These are phyloP conservation scores for Colletotrichum aenigma DNA, from an alignment of 2,329 filamentous ascomycete genomes.

Conservation along the genomic window DNA sequence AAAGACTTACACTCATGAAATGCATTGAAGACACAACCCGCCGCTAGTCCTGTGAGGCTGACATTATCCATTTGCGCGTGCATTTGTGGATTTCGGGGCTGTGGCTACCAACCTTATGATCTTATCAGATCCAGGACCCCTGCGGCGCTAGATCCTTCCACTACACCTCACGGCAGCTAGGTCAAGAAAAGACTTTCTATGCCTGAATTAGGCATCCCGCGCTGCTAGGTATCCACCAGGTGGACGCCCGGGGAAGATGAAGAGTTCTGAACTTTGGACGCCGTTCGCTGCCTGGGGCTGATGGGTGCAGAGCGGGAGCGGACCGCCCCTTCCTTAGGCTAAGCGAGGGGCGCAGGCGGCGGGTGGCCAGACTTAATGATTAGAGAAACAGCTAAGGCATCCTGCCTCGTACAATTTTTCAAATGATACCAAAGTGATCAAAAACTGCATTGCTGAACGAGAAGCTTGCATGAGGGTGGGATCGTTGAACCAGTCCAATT, in stretches of 20 bases:
- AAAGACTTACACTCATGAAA: not conserved
- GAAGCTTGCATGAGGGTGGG: too few relatives aligned
- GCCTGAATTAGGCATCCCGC: not conserved
- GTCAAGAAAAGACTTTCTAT: rapidly evolving
- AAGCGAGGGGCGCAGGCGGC: too few relatives aligned
- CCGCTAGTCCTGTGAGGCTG: not conserved
- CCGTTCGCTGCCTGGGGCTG: not conserved
- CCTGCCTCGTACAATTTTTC: too few relatives aligned
- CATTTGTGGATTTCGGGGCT: not conserved
- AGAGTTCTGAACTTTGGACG: rapidly evolving
- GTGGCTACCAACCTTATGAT: not conserved
- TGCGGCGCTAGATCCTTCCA: not conserved
- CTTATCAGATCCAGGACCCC: not conserved
- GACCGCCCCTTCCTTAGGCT: not conserved
- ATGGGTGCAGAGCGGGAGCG: rapidly evolving
- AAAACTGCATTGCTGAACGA: too few relatives aligned
- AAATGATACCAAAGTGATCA: too few relatives aligned
- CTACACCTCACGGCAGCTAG: not conserved
- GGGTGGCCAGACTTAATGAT: too few relatives aligned
- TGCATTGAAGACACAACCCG: rapidly evolving
- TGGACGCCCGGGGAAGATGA: not conserved
- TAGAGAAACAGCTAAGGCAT: too few relatives aligned
- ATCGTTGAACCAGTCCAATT: too few relatives aligned
- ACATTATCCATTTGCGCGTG: rapidly evolving
- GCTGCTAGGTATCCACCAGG: not conserved